Percentiles rank a stretch among this genome's conserved stretches.
Conservation (phyloP, 1,284 basidiomycete genomes). For the Sporisorium graminicola region DNA sequence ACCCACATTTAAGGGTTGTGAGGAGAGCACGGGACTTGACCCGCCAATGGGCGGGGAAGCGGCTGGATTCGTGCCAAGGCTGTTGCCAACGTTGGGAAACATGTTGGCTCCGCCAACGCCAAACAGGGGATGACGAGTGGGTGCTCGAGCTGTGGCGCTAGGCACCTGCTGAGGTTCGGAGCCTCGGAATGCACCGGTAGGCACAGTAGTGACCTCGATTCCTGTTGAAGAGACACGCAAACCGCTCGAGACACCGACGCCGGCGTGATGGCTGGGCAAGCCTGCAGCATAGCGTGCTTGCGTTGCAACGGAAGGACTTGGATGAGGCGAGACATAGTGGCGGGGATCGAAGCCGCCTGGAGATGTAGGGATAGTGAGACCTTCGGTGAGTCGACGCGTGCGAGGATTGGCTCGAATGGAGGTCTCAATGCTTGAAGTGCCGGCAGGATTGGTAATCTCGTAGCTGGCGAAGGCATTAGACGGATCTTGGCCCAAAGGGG, state of each 20-base stretch:
- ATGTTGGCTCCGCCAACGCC: conserved; percentile 36
- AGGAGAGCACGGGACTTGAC: conserved; percentile 44
- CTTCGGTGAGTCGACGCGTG: conserved; percentile 40
- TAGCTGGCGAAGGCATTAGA: conserved; percentile 19
- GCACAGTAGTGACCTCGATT: conserved; percentile 4
- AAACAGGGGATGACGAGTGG: conserved; percentile 41
- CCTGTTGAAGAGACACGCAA: conserved; percentile 35
- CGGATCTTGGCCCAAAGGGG: conserved; percentile 16
- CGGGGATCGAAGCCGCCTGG: conserved; percentile 52
- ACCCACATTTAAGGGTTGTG: conserved; percentile 29
- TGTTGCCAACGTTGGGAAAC: conserved; percentile 44
- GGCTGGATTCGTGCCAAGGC: conserved; percentile 36
- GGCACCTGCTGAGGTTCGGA: conserved; percentile 44
- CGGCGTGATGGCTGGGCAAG: conserved; percentile 42
- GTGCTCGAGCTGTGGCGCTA: conserved; percentile 23
- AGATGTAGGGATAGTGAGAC: conserved; percentile 20
- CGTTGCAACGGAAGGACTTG: conserved; percentile 55
- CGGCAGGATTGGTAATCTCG: conserved; percentile 31
- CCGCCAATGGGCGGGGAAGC: conserved; percentile 41
- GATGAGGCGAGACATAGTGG: conserved; percentile 48
- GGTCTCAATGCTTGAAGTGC: conserved; percentile 31
- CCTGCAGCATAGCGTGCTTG: conserved; percentile 52
- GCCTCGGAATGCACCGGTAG: conserved; percentile 17
- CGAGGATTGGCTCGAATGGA: conserved; percentile 37
- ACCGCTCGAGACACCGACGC: conserved; percentile 35